Percentiles rank a stretch among this genome's conserved stretches.
phyloP scores from a whole-genome alignment of 2,329 filamentous ascomycete genomes.

The Didymella keratinophila region DNA sequence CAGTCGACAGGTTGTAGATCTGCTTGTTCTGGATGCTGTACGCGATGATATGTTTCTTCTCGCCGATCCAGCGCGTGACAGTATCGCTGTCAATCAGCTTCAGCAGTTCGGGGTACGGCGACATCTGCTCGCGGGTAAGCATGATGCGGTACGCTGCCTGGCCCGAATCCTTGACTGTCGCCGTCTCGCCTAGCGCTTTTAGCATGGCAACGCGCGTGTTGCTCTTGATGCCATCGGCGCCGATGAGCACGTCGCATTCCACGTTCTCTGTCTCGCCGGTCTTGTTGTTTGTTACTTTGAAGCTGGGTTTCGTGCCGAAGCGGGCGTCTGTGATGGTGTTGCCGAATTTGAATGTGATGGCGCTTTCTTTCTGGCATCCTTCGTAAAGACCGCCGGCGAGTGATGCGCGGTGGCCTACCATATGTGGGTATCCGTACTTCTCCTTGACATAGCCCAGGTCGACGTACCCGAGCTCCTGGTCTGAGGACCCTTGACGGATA shows the following conservation, averaged over 20 bases:
- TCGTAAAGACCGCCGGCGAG: conserved; percentile 74
- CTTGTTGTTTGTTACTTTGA: conserved; percentile 65
- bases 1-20: conserved; percentile 72
- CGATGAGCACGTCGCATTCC: conserved; percentile 57
- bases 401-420: conserved; percentile 78
- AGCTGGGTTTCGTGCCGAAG: conserved; percentile 64
- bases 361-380: conserved; percentile 69
- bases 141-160: conserved; percentile 84
- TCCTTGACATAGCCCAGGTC: conserved; percentile 71
- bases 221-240: conserved; percentile 60
- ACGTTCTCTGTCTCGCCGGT: conserved; percentile 63
- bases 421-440: conserved; percentile 78
- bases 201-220: conserved; percentile 62
- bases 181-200: conserved; percentile 58
- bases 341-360: conserved; percentile 73
- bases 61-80: conserved; percentile 79
- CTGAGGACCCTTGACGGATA: conserved; percentile 74
- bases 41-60: conserved; percentile 77
- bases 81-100: conserved; percentile 71
- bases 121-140: conserved; percentile 72
- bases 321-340: conserved; percentile 64
- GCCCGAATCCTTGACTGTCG: conserved; percentile 71
- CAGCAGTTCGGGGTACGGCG: conserved; percentile 70
- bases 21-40: conserved; percentile 75
- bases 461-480: conserved; percentile 75